Evolutionary conservation across 176 grass and related monocot genomes (phyloP), one percentile per base, ranked within the genome.

Genomic region (Cenchrus americanus): DNA sequence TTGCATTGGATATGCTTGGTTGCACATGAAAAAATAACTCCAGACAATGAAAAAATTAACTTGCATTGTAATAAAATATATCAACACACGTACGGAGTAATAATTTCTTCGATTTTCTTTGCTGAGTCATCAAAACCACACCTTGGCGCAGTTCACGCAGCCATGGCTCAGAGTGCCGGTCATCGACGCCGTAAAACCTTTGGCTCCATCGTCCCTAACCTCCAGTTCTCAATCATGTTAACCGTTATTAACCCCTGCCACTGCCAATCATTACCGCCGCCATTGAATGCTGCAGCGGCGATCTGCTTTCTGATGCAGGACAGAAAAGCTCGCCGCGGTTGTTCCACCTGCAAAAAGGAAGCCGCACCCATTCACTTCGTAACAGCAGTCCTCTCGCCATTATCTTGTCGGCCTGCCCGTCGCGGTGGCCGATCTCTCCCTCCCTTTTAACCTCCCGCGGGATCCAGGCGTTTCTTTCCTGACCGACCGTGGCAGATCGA

Each of bases 301-400:
- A 67, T 82, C 55, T 66, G 15, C 10, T 21, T 37, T 37, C 34
- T 3, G 34, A 37, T 37, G 34, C 34, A 37, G 34, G 34, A 37
- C 34, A 37, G 34, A 53, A 26, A 24, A 53, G 49, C 68, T 48
- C 11, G 77, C 62, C 55, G 50, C 60, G 69, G 77, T 77, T 53
- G 72, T 77, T 83, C 17, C 74, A 61, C 61, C 57, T 17, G 62
- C 71, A 52, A 50, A 87, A 82, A 80, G 63, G 7, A n/a, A 8
- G 54, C 3, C 5, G 44, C 5, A 19, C 83, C 77, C 80, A 83
- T 65, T 88, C 73, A 83, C 54, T 63, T 69, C 71, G 62, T 15
- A 44, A 9, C 7, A 27, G 18, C 18, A 47, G 66, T 14, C 4
- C 78, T 1, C 69, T 59, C 30, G 19, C 11, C 57, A 10, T 59